Evolutionary conservation across 2,329 filamentous ascomycete genomes (phyloP), one percentile per base, ranked within the genome.

Genomic region (Colletotrichum destructivum): DNA sequence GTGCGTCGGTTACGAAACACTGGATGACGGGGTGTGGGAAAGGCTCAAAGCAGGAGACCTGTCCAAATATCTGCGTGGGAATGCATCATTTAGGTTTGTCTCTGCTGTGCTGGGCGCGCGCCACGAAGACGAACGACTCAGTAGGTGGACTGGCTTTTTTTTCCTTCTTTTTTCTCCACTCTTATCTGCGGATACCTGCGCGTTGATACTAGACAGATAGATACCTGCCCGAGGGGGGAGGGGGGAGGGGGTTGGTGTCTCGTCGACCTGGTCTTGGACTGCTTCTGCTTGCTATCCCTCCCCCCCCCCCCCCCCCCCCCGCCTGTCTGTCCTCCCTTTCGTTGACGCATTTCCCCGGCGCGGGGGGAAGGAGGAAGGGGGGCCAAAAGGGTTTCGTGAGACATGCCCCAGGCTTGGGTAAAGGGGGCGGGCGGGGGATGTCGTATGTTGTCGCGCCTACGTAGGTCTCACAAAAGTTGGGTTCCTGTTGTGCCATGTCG

Each of bases 351-450:
- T 18, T 26, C 40, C 21, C 31, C 13, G 26, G 26, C 26, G 26
- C 26, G 31, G 31, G 31, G 31, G 31, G 31, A 1, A 2, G 31
- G 35, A 0, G 9, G 11, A 16, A n/a, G 13, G 35, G 55, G 18
- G 55, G 55, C 21, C 21, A 54, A 40, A 16, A 47, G 42, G 42
- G 56, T 26, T 47, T 21, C 16, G 21, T 44, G 56, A 60, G 56
- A 60, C 56, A 60, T 26, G 38, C 21, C 51, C 15, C 54, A 35
- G 26, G 15, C 31, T 56, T 55, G 21, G 23, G 12, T 26, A 26
- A 26, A 26, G 4, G 26, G 13, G 49, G 4, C 8, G 49, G 49
- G 49, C n/a, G 8, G 23, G 52, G 31, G 11, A 18, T 26, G 38
- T 44, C 26, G 26, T 26, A 26, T 26, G 26, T 26, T 42, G 52